Conservation (phyloP, 2,329 filamentous ascomycete species). For the Fusarium hostae region DNA sequence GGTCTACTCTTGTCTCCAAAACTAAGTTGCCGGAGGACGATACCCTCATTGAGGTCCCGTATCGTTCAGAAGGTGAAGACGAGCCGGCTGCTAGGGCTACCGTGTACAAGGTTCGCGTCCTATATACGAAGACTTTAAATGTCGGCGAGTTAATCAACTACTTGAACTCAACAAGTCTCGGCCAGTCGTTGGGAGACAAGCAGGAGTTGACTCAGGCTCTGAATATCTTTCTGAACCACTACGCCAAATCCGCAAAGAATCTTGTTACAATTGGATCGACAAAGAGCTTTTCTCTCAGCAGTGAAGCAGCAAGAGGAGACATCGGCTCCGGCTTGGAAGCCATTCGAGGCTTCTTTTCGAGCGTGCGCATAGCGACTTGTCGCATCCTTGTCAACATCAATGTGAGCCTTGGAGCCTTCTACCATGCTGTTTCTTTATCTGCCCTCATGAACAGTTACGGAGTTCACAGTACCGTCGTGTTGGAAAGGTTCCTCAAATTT, state of each 20-base stretch:
- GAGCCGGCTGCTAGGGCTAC: background rate
- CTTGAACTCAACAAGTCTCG: background rate
- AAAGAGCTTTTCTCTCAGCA: background rate
- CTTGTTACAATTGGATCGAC: background rate
- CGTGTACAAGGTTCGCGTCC: background rate
- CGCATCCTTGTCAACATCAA: background rate
- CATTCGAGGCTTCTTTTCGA: background rate
- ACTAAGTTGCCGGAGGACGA: background rate
- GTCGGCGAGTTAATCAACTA: background rate
- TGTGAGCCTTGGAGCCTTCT: background rate
- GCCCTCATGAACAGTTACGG: background rate
- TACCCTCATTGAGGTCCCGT: background rate
- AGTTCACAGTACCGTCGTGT: background rate
- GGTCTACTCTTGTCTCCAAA: background rate
- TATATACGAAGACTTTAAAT: background rate
- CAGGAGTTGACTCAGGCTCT: background rate
- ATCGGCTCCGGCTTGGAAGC: background rate
- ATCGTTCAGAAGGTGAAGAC: background rate
- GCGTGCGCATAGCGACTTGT: background rate
- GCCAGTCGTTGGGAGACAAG: background rate
- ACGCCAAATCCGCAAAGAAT: background rate
- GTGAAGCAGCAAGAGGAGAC: background rate
- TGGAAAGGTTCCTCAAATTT: background rate
- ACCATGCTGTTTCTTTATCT: background rate
- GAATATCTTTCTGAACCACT: background rate